phyloP scores from a whole-genome alignment of 371 early-diverging fungal genomes.

The Zancudomyces culisetae region DNA sequence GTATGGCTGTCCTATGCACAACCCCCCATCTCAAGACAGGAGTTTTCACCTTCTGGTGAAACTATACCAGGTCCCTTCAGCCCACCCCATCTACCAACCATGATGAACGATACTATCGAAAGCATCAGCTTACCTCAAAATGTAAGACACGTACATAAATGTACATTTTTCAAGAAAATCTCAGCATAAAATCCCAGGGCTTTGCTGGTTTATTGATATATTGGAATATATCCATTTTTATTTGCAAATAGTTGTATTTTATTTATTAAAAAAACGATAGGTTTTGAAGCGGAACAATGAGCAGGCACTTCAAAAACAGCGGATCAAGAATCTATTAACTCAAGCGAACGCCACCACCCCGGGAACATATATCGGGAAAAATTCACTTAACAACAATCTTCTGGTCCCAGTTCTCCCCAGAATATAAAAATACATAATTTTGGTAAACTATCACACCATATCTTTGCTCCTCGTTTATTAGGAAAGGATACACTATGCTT shows the following conservation, averaged over 20 bases:
- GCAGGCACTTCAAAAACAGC: slow-evolving; percentile 8
- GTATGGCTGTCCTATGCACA: background rate
- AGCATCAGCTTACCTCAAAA: slow-evolving; percentile 7
- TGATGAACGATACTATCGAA: slow-evolving; percentile 3
- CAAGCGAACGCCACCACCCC: slow-evolving; percentile 15
- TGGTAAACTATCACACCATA: too few species aligned
- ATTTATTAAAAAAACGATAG: slow-evolving; percentile 4
- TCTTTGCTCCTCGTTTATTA: too few species aligned
- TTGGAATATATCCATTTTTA: background rate
- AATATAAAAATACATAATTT: too few species aligned
- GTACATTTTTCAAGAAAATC: too few species aligned
- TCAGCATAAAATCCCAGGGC: too few species aligned
- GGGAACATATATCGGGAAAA: slow-evolving; percentile 20
- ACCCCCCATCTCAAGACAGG: slow-evolving; percentile 1
- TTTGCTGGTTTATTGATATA: background rate
- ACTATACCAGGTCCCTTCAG: slow-evolving; percentile 20
- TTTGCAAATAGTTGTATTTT: background rate
- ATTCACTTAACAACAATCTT: slow-evolving; percentile 20
- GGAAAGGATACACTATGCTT: too few species aligned
- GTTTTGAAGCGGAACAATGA: slow-evolving; percentile 17
- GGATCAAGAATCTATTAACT: slow-evolving; percentile 17
- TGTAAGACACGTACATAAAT: too few species aligned
- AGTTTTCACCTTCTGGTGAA: slow-evolving; percentile 9
- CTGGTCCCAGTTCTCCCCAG: slow-evolving; percentile 21
- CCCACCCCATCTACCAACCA: slow-evolving; percentile 11